These are phyloP conservation scores for Paramecium sexaurelia DNA, from an alignment of 73 alveolate genomes.

Conservation along the genomic window DNA sequence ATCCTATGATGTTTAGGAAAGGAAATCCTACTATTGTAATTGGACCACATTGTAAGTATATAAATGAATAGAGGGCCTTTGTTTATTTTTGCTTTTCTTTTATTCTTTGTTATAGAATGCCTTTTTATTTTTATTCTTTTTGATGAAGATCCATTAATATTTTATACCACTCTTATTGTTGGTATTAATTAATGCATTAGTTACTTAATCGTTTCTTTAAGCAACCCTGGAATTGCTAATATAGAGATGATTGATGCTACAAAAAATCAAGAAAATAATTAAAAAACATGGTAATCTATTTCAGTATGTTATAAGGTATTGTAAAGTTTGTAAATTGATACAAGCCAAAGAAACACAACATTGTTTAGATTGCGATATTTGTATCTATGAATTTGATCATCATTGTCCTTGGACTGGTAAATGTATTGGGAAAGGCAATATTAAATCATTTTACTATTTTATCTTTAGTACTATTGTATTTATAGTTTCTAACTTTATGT, in stretches of 20 bases:
- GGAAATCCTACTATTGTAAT: conserved; percentile 64
- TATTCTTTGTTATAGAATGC: conserved; percentile 6
- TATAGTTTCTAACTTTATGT: conserved; percentile 38
- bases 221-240: conserved; percentile 53
- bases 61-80: conserved; percentile 32
- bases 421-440: conserved; percentile 76
- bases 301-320: conserved; percentile 41
- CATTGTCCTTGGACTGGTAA: conserved; percentile 90
- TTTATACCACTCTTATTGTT: neutral
- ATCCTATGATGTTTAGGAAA: conserved; percentile 31
- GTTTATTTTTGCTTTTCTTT: conserved; percentile 60
- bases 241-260: neutral
- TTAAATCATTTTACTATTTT: conserved; percentile 64
- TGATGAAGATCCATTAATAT: neutral
- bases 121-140: conserved; percentile 24
- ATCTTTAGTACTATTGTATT: conserved; percentile 52
- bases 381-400: conserved; percentile 75
- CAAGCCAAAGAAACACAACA: conserved; percentile 62
- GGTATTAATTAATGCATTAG: neutral
- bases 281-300: neutral
- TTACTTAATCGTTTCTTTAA: conserved; percentile 17
- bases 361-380: conserved; percentile 81
- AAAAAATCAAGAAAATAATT: neutral
- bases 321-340: conserved; percentile 65
- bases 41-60: conserved; percentile 75